These are phyloP conservation scores for Zymoseptoria ardabiliae DNA, from an alignment of 2,329 filamentous ascomycete genomes.

Conservation along the genomic window DNA sequence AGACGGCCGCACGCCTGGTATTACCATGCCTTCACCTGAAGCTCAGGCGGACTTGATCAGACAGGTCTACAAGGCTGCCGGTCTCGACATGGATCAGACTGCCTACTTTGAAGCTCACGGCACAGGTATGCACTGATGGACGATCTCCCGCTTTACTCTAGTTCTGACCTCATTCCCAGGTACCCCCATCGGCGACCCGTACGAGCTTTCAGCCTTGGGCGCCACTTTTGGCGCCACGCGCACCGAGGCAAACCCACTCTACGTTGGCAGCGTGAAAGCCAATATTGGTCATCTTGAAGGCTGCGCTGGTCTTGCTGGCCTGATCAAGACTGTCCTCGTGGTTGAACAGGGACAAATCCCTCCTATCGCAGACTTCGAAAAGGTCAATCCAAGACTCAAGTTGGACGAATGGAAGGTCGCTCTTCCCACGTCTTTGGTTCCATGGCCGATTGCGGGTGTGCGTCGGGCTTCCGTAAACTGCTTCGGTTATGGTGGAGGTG, in stretches of 20 bases:
- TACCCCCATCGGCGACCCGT: slow-evolving; percentile 10
- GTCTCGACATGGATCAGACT: slow-evolving; percentile 1
- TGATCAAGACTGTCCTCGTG: slow-evolving; percentile 22
- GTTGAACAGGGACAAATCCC: slow-evolving; percentile 23
- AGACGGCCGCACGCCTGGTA: slow-evolving; percentile 31
- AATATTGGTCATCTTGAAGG: slow-evolving; percentile 10
- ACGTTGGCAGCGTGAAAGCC: slow-evolving; percentile 18
- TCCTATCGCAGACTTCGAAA: slow-evolving; percentile 20
- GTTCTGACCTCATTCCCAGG: not conserved
- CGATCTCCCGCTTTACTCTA: not conserved
- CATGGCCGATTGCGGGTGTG: slow-evolving; percentile 24
- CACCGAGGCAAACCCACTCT: slow-evolving; percentile 3
- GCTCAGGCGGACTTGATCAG: slow-evolving; percentile 28
- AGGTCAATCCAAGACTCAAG: slow-evolving; percentile 22
- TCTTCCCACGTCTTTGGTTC: slow-evolving; percentile 14
- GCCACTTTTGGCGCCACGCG: not conserved
- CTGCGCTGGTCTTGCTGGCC: slow-evolving; percentile 12
- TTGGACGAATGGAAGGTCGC: slow-evolving; percentile 14
- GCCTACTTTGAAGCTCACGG: slow-evolving; percentile 8
- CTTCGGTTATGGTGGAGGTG: slow-evolving; percentile 22
- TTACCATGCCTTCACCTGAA: slow-evolving; percentile 31
- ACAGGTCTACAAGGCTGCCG: slow-evolving; percentile 3
- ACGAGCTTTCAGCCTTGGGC: not conserved
- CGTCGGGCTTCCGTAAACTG: slow-evolving; percentile 15
- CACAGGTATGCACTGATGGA: slow-evolving; percentile 3